phyloP scores from a whole-genome alignment of 495 filamentous ascomycete species.

The Neurospora sp. region DNA sequence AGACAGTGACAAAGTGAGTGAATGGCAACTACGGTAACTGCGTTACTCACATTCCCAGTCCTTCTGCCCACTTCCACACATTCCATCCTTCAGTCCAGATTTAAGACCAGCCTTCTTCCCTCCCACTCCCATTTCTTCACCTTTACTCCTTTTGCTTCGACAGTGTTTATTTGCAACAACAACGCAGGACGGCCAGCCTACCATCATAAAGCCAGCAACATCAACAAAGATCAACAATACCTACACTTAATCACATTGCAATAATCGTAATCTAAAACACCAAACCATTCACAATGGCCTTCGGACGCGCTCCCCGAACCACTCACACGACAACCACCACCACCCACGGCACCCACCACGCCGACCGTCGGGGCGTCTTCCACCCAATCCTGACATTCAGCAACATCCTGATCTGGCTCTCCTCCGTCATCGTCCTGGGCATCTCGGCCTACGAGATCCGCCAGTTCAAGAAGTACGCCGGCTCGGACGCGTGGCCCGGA shows the following conservation, averaged over 20 bases:
- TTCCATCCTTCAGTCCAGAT: not conserved
- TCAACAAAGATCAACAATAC: not conserved
- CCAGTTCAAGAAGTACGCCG: not conserved
- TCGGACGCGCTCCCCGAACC: not conserved
- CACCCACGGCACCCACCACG: not conserved
- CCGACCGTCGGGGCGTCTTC: not conserved
- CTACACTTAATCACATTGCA: not conserved
- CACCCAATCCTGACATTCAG: constrained; percentile 19
- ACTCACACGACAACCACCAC: not conserved
- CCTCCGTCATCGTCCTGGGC: constrained; percentile 51
- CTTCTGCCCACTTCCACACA: not conserved
- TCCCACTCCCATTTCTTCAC: not conserved
- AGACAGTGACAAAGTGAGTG: not conserved
- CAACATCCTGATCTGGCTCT: constrained; percentile 39
- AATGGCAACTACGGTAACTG: not conserved
- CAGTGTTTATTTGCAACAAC: not conserved
- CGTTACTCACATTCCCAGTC: not conserved
- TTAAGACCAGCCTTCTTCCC: not conserved
- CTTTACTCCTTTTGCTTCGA: not conserved
- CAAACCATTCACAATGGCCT: not conserved
- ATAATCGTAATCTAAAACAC: not conserved
- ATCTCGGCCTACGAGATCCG: constrained; percentile 46
- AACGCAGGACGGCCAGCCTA: not conserved
- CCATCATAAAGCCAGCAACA: not conserved
- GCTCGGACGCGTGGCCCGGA: constrained; percentile 24